phyloP scores from a whole-genome alignment of 352 stramenopile genomes.

The Pythium grandisporangium region DNA sequence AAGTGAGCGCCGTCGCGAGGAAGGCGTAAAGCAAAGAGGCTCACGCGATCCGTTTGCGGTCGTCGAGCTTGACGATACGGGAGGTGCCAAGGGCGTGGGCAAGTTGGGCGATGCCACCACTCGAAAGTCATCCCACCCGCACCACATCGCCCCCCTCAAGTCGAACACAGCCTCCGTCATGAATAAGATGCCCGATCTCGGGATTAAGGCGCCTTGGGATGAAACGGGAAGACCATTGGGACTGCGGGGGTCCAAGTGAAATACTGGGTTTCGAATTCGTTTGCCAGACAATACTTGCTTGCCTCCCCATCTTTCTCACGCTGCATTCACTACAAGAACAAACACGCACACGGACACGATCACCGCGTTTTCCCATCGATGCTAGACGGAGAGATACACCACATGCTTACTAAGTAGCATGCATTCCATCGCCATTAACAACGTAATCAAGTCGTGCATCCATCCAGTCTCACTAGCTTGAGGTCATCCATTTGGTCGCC shows the following conservation, averaged over 20 bases:
- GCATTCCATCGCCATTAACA: too few species aligned
- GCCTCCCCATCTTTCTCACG: too few species aligned
- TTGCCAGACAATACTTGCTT: too few species aligned
- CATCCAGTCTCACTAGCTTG: too few species aligned
- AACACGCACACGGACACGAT: too few species aligned
- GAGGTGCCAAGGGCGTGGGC: conserved; percentile 20
- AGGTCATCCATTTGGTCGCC: too few species aligned
- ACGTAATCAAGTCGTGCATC: too few species aligned
- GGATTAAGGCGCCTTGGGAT: conserved; percentile 73
- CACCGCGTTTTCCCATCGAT: too few species aligned
- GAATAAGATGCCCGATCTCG: conserved; percentile 58
- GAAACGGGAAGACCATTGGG: conserved; percentile 58
- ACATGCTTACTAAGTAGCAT: too few species aligned
- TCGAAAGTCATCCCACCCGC: conserved; percentile 61
- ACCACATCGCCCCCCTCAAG: conserved; percentile 76
- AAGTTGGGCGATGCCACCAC: conserved; percentile 27
- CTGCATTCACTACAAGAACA: too few species aligned
- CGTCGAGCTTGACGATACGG: conserved; percentile 1
- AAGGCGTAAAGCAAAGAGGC: conserved; percentile 64
- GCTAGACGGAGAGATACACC: too few species aligned
- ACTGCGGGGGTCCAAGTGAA: conserved; percentile 50
- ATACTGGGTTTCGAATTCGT: too few species aligned
- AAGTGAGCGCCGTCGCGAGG: conserved; percentile 39
- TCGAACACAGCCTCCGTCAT: conserved; percentile 32
- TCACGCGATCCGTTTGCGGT: background rate